Conservation (phyloP, 2,329 filamentous ascomycete species). For the Tympanopsis confertula region DNA sequence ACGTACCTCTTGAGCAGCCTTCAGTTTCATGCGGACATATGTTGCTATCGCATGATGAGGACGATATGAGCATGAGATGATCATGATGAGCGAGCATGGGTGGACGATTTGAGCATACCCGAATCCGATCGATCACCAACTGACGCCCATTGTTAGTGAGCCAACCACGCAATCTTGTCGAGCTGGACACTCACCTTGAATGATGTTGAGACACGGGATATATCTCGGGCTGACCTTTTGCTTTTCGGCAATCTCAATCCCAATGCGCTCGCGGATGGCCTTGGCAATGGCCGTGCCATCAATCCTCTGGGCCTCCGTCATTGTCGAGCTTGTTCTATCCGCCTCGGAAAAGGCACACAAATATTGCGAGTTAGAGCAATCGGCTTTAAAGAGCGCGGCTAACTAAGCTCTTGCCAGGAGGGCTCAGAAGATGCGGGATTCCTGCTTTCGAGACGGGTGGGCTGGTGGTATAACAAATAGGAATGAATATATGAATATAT, state of each 20-base stretch:
- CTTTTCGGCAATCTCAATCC: slow-evolving; percentile 67
- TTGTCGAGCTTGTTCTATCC: too few relatives aligned
- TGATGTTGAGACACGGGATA: slow-evolving; percentile 81
- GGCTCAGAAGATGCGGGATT: too few relatives aligned
- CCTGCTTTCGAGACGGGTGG: too few relatives aligned
- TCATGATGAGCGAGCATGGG: background rate
- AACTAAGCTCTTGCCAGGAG: too few relatives aligned
- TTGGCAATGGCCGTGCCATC: slow-evolving; percentile 94
- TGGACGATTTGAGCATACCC: slow-evolving; percentile 39
- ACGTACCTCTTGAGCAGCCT: slow-evolving; percentile 79
- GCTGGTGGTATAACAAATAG: too few relatives aligned
- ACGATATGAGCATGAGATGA: too few relatives aligned
- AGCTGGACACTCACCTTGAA: slow-evolving; percentile 72
- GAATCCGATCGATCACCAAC: slow-evolving; percentile 91
- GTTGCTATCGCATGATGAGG: too few relatives aligned
- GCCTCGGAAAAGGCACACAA: too few relatives aligned
- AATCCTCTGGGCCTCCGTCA: slow-evolving; percentile 81
- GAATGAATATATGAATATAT: too few relatives aligned
- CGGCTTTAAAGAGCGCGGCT: too few relatives aligned
- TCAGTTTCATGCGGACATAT: slow-evolving; percentile 99
- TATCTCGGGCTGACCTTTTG: slow-evolving; percentile 78
- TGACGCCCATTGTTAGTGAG: slow-evolving; percentile 22
- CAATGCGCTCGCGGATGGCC: slow-evolving; percentile 72
- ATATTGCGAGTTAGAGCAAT: too few relatives aligned
- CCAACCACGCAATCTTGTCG: too few relatives aligned